phyloP scores from a whole-genome alignment of 805 yeast species.

The Nakazawaea anatomiae region DNA sequence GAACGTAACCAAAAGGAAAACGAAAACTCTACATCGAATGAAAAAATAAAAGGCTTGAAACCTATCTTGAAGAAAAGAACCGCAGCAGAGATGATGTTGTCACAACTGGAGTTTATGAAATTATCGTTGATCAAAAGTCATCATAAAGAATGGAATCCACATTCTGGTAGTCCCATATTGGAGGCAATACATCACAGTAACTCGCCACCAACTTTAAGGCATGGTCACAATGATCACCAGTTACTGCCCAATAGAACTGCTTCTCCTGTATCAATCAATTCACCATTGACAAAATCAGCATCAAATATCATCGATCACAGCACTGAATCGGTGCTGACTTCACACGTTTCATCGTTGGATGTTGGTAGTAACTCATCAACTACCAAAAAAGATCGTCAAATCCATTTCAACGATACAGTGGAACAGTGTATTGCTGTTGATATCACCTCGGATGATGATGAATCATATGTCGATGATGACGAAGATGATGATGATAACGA shows the following conservation, averaged over 20 bases:
- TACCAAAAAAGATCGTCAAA: conserved; percentile 50
- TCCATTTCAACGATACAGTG: conserved; percentile 91
- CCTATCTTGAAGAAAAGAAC: conserved; percentile 87
- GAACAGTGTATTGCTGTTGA: conserved; percentile 87
- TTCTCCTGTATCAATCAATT: conserved; percentile 2
- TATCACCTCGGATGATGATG: conserved; percentile 22
- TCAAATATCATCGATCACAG: not conserved
- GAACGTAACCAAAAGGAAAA: conserved; percentile 4
- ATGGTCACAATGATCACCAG: not conserved
- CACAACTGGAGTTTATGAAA: conserved; percentile 38
- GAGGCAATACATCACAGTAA: conserved; percentile 14
- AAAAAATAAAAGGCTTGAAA: conserved; percentile 40
- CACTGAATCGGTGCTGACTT: not conserved
- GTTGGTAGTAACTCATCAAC: not conserved
- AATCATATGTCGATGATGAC: conserved; percentile 16
- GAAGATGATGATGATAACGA: conserved; percentile 12
- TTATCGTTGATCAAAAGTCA: conserved; percentile 13
- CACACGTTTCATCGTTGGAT: not conserved
- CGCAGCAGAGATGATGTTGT: conserved; percentile 72
- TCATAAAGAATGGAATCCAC: conserved; percentile 6
- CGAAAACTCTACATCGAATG: conserved; percentile 7
- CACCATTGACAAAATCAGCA: not conserved
- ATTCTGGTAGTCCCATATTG: conserved; percentile 26
- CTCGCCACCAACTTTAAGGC: not conserved
- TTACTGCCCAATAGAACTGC: not conserved